Evolutionary conservation across 2,329 filamentous ascomycete species (phyloP).

Genomic region (Exophiala spinifera): DNA sequence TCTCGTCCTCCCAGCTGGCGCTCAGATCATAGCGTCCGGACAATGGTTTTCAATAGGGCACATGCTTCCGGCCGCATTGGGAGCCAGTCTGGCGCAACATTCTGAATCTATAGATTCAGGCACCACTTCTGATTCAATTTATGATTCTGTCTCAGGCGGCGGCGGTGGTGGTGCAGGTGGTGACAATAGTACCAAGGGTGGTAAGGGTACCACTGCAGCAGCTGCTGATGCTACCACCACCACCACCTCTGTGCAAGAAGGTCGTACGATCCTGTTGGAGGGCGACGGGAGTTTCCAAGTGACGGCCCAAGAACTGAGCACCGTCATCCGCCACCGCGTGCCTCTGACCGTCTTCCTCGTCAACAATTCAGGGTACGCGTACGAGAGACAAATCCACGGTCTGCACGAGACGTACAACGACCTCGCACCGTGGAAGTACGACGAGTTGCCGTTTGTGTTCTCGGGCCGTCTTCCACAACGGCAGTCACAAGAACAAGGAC

Average conservation of each 20-base stretch:
- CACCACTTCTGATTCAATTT: no score
- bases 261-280: slow-evolving; percentile 77
- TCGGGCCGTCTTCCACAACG: slow-evolving; percentile 58
- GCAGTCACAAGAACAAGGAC: slow-evolving; percentile 43
- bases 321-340: slow-evolving; percentile 72
- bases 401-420: slow-evolving; percentile 79
- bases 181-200: no score
- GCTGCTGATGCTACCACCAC: no score
- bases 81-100: slow-evolving; percentile 71
- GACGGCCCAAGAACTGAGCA: slow-evolving; percentile 74
- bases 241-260: no score
- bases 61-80: slow-evolving; percentile 60
- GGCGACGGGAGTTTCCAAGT: slow-evolving; percentile 85
- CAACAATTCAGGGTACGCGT: slow-evolving; percentile 85
- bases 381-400: slow-evolving; percentile 84
- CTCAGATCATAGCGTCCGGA: slow-evolving; percentile 77
- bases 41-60: slow-evolving; percentile 69
- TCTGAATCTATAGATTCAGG: no score
- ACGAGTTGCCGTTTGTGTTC: slow-evolving; percentile 64
- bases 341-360: slow-evolving; percentile 81
- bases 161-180: slow-evolving; percentile 50
- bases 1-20: slow-evolving; percentile 71
- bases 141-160: no score
- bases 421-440: slow-evolving; percentile 71
- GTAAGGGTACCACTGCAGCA: no score